These are phyloP conservation scores for Somion occarium DNA, from an alignment of 1,284 basidiomycete genomes.

Conservation along the genomic window DNA sequence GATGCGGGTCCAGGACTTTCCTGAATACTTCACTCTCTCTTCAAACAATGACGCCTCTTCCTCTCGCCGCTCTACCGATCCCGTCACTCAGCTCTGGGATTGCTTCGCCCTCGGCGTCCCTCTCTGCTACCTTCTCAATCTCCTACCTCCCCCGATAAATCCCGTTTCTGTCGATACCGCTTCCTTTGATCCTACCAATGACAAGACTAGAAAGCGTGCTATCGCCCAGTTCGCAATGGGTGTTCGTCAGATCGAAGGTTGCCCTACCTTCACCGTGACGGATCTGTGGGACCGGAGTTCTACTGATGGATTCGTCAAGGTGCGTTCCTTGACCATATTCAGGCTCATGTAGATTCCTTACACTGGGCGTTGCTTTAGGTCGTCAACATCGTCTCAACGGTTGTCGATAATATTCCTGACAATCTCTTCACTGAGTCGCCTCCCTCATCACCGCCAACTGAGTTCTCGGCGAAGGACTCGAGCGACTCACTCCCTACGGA, in stretches of 20 bases:
- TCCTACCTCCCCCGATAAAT: constrained; percentile 64
- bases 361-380: constrained; percentile 47
- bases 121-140: constrained; percentile 94
- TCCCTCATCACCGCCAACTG: constrained; percentile 51
- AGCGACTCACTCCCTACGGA: constrained; percentile 52
- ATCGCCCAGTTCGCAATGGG: constrained; percentile 79
- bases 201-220: constrained; percentile 74
- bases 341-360: constrained; percentile 1
- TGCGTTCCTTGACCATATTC: constrained; percentile 30
- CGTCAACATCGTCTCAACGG: constrained; percentile 85
- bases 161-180: constrained; percentile 70
- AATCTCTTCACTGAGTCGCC: constrained; percentile 66
- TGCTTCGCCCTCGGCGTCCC: constrained; percentile 90
- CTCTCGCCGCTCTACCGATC: constrained; percentile 72
- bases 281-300: constrained; percentile 88
- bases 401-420: constrained; percentile 77
- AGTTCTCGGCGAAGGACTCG: constrained; percentile 50
- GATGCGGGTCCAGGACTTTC: constrained; percentile 69
- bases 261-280: constrained; percentile 79
- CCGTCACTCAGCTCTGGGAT: constrained; percentile 92
- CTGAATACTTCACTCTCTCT: constrained; percentile 62
- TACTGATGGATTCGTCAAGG: constrained; percentile 95
- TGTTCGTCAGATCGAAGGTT: constrained; percentile 58
- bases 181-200: constrained; percentile 63
- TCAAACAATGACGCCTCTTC: constrained; percentile 44